Evolutionary conservation across 768 basidiomycete species (phyloP).

Genomic region (Rhizopogon vulgaris): DNA sequence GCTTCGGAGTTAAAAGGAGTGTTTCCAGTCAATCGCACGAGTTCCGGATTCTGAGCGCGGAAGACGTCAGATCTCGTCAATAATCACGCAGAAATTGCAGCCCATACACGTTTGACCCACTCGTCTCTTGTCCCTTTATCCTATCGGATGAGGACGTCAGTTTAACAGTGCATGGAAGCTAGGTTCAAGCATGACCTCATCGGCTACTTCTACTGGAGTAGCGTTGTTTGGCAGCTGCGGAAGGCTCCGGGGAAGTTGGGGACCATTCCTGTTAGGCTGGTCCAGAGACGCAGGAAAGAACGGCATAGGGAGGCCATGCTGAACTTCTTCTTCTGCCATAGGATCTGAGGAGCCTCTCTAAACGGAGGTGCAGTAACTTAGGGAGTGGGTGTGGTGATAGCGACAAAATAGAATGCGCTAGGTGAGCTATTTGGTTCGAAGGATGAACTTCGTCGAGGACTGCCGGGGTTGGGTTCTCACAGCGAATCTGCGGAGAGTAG

Average conservation of each 20-base stretch:
- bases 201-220: constrained; percentile 14
- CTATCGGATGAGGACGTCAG: constrained; percentile 6
- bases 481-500: neutral
- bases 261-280: constrained; percentile 16
- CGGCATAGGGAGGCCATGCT: constrained; percentile 7
- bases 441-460: too few species aligned
- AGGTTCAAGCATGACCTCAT: constrained; percentile 11
- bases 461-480: too few species aligned
- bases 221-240: constrained; percentile 19
- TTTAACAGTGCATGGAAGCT: neutral
- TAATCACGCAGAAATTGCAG: neutral
- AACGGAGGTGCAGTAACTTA: constrained; percentile 2
- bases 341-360: neutral
- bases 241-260: constrained; percentile 11
- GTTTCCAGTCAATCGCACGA: constrained; percentile 49
- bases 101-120: constrained; percentile 32
- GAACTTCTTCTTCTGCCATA: neutral
- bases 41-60: constrained; percentile 22
- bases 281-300: constrained; percentile 15
- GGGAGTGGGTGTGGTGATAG: constrained; percentile 7
- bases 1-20: constrained; percentile 61
- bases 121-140: constrained; percentile 33
- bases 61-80: neutral
- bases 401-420: neutral
- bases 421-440: neutral